Evolutionary conservation across 129 eudicot genomes (phyloP), one percentile per base, ranked within the genome.

Genomic region (Escallonia rubra): DNA sequence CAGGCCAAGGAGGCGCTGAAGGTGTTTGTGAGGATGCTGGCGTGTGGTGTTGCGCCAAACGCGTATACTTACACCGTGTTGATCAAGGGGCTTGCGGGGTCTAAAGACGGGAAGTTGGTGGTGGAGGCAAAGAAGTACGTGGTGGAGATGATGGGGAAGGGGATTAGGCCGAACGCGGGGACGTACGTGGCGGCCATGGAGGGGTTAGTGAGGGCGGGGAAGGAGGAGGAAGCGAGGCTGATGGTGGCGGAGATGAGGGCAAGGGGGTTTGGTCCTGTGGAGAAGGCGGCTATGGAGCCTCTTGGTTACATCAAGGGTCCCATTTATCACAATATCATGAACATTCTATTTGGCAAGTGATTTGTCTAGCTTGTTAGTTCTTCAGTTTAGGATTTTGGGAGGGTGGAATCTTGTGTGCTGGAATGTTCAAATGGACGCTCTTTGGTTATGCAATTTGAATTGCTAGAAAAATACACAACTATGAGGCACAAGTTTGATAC

Each of bases 141-240:
- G 11, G 52, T 70, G 79, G 98, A 92, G 83, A 92, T 92, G 98
- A 66, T 89, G 77, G 82, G 72, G 83, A 78, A 79, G 83, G 82
- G 85, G 39, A 73, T 92, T 66, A 63, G 65, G 65, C 86, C 84
- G 39, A 84, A 74, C 76, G 77, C 86, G 0, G 82, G 66, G 79
- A 69, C 76, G 38, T 75, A 79, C 67, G 86, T 84, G 41, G 81
- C 79, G 67, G 80, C 82, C 57, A 80, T 82, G 52, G 95, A 89
- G 74, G 98, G 83, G 52, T 60, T 79, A 72, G 84, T 71, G 78
- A 74, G 58, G 83, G 85, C 41, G 38, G 96, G 91, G 66, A 68
- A 64, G 72, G 87, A 60, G 70, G 95, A 84, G 38, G 88, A 84
- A 44, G 96, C 91, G 14, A 73, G 75, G 64, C 85, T 86, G 72